Conservation (phyloP, 257 asterid species). For the Gentiana macrophylla region DNA sequence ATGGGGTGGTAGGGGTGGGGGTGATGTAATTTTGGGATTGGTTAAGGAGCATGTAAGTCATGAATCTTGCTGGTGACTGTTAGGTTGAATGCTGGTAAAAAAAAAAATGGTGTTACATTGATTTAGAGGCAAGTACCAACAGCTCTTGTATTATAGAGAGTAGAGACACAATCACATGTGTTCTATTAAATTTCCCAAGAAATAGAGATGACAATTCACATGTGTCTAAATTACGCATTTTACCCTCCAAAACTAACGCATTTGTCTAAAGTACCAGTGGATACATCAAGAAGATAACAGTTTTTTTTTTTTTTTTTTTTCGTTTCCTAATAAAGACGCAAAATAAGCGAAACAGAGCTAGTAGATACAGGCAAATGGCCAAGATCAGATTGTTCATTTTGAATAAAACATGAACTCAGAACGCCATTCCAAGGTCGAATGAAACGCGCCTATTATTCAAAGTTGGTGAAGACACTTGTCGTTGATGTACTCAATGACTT, state of each 20-base stretch:
- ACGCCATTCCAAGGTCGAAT: not conserved
- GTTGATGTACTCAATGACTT: constrained; percentile 53
- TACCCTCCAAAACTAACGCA: no score
- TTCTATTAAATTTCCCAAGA: no score
- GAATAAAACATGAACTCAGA: not conserved
- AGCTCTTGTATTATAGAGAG: no score
- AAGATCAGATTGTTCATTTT: not conserved
- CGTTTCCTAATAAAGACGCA: no score
- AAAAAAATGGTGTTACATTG: not conserved
- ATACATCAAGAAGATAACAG: no score
- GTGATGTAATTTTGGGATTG: constrained; percentile 9
- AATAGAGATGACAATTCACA: no score
- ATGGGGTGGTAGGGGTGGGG: constrained; percentile 1
- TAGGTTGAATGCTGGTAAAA: constrained; percentile 6
- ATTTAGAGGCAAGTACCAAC: no score
- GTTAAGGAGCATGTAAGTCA: constrained; percentile 33
- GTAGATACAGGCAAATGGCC: not conserved
- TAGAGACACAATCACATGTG: no score
- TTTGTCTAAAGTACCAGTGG: no score
- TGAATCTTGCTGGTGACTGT: constrained; percentile 14
- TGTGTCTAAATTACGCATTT: no score
- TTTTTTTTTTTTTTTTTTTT: no score
- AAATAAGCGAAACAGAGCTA: no score
- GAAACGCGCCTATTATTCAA: constrained; percentile 18
- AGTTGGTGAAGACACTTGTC: constrained; percentile 62